A percentile compares a stretch with the other conserved stretches of the same genome.
Evolutionary conservation across 2,329 filamentous ascomycete species (phyloP).

Genomic region (Akanthomyces dipterigenus): DNA sequence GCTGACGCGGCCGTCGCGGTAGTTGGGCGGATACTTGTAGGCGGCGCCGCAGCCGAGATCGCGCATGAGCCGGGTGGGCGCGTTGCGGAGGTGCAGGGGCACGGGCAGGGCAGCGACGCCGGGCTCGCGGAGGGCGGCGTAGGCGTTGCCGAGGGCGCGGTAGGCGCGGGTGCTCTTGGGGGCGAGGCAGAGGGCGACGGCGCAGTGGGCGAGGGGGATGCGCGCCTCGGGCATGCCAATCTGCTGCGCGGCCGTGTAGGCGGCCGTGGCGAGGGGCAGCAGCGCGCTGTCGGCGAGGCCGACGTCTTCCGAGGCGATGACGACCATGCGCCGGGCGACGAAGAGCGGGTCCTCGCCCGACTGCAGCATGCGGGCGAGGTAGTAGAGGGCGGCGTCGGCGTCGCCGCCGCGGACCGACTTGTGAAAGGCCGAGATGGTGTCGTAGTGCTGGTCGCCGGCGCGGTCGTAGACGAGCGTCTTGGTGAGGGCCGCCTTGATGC

Average conservation of each 20-base stretch:
- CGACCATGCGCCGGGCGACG: constrained; percentile 85
- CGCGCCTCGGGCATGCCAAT: constrained; percentile 93
- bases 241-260: constrained; percentile 83
- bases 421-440: constrained; percentile 94
- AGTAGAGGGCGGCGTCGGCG: constrained; percentile 84
- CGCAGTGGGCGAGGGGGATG: constrained; percentile 83
- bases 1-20: constrained; percentile 68
- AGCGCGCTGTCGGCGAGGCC: constrained; percentile 83
- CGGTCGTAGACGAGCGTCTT: constrained; percentile 94
- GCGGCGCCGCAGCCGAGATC: constrained; percentile 84
- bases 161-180: constrained; percentile 87
- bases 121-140: constrained; percentile 71
- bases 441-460: constrained; percentile 93
- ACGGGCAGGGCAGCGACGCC: constrained; percentile 76
- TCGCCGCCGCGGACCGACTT: constrained; percentile 88
- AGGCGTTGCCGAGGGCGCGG: constrained; percentile 71
- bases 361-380: constrained; percentile 90
- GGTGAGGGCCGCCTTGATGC: constrained; percentile 76
- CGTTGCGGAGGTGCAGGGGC: constrained; percentile 83
- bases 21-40: constrained; percentile 97
- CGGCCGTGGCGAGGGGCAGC: constrained; percentile 74
- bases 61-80: constrained; percentile 87
- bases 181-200: constrained; percentile 72
- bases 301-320: constrained; percentile 91
- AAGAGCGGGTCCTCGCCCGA: constrained; percentile 91